Evolutionary conservation across 1,284 basidiomycete species (phyloP).

Genomic region (Fomitiporia mediterranea): DNA sequence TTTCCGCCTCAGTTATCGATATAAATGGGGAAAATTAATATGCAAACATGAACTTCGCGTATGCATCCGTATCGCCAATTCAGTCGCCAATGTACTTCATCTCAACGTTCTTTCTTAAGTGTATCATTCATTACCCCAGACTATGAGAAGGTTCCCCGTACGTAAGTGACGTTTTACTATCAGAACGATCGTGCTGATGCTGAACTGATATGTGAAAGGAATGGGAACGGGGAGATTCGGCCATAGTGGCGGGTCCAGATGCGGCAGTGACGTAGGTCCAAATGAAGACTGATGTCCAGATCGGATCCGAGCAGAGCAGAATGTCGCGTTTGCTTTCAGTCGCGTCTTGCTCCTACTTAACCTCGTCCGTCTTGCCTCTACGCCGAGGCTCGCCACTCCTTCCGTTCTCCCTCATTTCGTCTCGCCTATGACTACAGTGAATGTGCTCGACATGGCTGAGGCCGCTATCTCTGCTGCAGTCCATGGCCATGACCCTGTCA

Average conservation of each 20-base stretch:
- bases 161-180: no score
- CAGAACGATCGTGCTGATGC: no score
- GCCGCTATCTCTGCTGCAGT: constrained; percentile 1
- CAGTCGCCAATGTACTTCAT: no score
- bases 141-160: no score
- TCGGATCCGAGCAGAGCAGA: not conserved
- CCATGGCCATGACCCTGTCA: not conserved
- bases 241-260: not conserved
- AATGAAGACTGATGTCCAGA: not conserved
- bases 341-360: not conserved
- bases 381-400: not conserved
- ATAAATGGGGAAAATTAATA: no score
- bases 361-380: not conserved
- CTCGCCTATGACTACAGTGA: constrained; percentile 4
- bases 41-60: no score
- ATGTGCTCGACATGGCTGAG: not conserved
- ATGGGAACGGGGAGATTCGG: no score
- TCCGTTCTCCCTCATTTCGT: not conserved
- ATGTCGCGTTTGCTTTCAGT: not conserved
- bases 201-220: no score
- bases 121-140: no score
- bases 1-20: no score
- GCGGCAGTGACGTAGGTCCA: not conserved
- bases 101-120: no score
- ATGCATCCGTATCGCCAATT: no score